Conservation (phyloP, 805 yeast genomes). For the Candida rishiriensis region DNA sequence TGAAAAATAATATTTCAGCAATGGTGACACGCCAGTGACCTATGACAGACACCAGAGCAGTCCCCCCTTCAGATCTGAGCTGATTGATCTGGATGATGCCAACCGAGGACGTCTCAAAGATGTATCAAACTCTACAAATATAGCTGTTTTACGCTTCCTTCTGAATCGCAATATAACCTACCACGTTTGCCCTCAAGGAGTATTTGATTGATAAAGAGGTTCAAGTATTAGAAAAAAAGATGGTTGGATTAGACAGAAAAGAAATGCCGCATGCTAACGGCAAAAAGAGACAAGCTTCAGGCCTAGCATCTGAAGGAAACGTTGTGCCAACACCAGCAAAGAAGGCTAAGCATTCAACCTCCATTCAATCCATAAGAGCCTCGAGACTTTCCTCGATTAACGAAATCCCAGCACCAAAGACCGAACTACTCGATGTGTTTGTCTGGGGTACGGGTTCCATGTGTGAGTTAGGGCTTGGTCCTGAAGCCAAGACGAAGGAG, state of each 20-base stretch:
- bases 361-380: slow-evolving; percentile 43
- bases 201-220: background rate
- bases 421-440: slow-evolving; percentile 64
- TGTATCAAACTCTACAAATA: too few relatives aligned
- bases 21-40: too few relatives aligned
- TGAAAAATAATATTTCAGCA: background rate
- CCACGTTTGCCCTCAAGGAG: background rate
- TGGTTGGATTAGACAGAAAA: slow-evolving; percentile 41
- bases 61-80: too few relatives aligned
- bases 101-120: too few relatives aligned
- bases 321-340: slow-evolving; percentile 23
- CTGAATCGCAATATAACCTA: background rate
- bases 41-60: too few relatives aligned
- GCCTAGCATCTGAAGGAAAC: slow-evolving; percentile 16
- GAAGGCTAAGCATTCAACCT: slow-evolving; percentile 32
- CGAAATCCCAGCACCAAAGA: slow-evolving; percentile 31
- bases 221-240: slow-evolving; percentile 9
- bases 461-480: slow-evolving; percentile 98
- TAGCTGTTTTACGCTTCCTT: too few relatives aligned
- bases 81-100: too few relatives aligned
- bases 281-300: slow-evolving; percentile 15
- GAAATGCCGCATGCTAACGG: slow-evolving; percentile 9
- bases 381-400: slow-evolving; percentile 47
- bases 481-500: slow-evolving; percentile 83
- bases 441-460: slow-evolving; percentile 97